Base-by-base conservation (phyloP, 176 grass and related monocot genomes). In the Zea mays region DNA sequence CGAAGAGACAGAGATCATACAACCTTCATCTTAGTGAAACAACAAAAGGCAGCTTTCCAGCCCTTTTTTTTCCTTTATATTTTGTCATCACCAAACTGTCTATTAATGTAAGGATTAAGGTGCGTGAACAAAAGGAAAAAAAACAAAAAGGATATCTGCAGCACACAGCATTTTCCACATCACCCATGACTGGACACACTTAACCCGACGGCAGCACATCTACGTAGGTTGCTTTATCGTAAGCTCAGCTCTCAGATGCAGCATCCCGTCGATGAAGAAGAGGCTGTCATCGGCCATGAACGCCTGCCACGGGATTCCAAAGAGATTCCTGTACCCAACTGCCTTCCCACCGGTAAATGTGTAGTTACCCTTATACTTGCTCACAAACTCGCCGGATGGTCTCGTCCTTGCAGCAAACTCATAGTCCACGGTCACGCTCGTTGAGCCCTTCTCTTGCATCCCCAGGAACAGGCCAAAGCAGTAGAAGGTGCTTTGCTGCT, bases 401-500 rank as follows among this genome's bases (percentile, higher is more conserved):
- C 77, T 85, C 10, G 54, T 63, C 49, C 93, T 92, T 44, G 88
- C 93, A 14, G 93, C 87, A 80, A 97, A 85, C 58, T 97, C 93
- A 9, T 85, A 90, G 74, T 97, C 85, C 41, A 93, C 83, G 1
- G 88, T 93, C 15, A 97, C 88, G 10, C 88, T 89, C 15, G 78
- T 84, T 10, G 92, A 94, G n/a, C 92, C 92, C 73, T 94, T 94
- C 57, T 94, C 92, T 83, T 94, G 92, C 92, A 94, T 94, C 62
- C 92, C 92, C 12, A 97, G 81, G 72, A 97, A 97, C 42, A 97
- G 80, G 4, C 88, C 90, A 10, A 97, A 97, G 63, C 83, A 86
- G 63, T 88, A 82, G 6, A 84, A 75, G 0, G 81, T 73, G 37
- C 85, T 97, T 16, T 88, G 83, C 69, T 86, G 85, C 4, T 97